These are phyloP conservation scores for Dryas drummondii DNA, from an alignment of 306 rosid genomes.

Conservation along the genomic window DNA sequence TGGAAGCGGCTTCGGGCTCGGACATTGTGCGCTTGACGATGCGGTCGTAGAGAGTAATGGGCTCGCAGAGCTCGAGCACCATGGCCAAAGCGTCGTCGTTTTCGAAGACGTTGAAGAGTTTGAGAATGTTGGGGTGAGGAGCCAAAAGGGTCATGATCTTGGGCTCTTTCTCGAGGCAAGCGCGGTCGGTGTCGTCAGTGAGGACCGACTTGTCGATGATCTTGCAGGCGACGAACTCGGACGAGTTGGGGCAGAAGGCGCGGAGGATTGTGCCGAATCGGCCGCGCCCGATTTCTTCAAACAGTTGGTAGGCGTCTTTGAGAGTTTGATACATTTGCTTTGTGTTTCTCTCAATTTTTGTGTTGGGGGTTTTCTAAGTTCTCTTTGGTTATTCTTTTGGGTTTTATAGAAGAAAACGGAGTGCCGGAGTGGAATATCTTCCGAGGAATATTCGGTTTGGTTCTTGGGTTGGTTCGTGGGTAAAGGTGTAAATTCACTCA, in stretches of 20 bases:
- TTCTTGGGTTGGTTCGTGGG: constrained; percentile 5
- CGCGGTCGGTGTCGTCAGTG: constrained; percentile 54
- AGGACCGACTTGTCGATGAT: constrained; percentile 55
- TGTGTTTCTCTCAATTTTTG: background rate
- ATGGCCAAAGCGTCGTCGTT: constrained; percentile 40
- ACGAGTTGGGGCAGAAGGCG: constrained; percentile 37
- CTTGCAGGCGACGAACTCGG: constrained; percentile 55
- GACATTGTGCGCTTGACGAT: constrained; percentile 38
- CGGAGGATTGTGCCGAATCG: constrained; percentile 65
- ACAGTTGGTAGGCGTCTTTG: constrained; percentile 44
- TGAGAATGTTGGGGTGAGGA: constrained; percentile 65
- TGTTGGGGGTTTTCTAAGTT: background rate
- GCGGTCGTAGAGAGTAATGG: constrained; percentile 63
- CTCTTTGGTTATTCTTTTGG: background rate
- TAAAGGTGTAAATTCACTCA: background rate
- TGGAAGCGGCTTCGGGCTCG: constrained; percentile 46
- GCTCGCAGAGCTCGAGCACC: constrained; percentile 60
- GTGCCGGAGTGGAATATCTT: constrained; percentile 16
- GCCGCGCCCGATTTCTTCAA: constrained; percentile 80
- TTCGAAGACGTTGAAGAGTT: constrained; percentile 49
- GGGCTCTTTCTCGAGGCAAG: constrained; percentile 66
- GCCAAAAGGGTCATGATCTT: constrained; percentile 64
- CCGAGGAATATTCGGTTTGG: constrained; percentile 31
- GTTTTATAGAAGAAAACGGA: constrained; percentile 8
- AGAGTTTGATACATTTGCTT: constrained; percentile 50